A percentile compares a stretch with the other conserved stretches of the same genome.
phyloP scores from a whole-genome alignment of 805 yeast species.

The Tetrapisispora iriomotensis region DNA sequence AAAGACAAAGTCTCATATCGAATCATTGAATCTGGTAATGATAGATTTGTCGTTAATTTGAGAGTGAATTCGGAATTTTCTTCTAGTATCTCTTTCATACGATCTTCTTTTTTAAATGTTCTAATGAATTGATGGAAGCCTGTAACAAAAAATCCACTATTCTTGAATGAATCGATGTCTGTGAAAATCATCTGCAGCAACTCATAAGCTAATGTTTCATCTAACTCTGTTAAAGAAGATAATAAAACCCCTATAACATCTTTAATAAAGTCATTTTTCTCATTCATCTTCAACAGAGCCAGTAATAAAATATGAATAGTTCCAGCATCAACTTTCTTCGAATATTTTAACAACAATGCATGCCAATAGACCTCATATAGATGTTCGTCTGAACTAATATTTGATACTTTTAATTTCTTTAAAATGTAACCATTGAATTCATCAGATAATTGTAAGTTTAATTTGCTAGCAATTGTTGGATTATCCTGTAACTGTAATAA shows the following conservation, averaged over 20 bases:
- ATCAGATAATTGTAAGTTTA: conserved; percentile 24
- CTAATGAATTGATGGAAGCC: conserved; percentile 26
- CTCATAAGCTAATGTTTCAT: conserved; percentile 8
- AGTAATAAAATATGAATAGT: neutral
- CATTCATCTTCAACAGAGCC: neutral
- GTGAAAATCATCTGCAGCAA: conserved; percentile 15
- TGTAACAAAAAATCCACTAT: conserved; percentile 32
- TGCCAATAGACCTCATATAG: conserved; percentile 45
- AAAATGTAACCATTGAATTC: conserved; percentile 11
- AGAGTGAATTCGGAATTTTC: neutral
- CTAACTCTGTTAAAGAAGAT: conserved; percentile 25
- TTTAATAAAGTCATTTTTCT: conserved; percentile 24
- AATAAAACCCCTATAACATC: conserved; percentile 38
- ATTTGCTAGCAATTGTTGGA: conserved; percentile 26
- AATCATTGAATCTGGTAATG: conserved; percentile 40
- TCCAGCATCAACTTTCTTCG: conserved; percentile 16
- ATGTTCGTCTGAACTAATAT: neutral
- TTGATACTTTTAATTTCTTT: conserved; percentile 6
- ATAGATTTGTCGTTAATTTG: conserved; percentile 31
- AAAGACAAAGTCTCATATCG: conserved; percentile 46
- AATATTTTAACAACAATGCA: conserved; percentile 33
- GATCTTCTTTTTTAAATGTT: neutral
- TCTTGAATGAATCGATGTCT: conserved; percentile 21
- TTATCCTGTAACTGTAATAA: conserved; percentile 30
- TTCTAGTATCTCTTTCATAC: neutral